phyloP scores from a whole-genome alignment of 345 rosid species.

The Hibiscus mutabilis region DNA sequence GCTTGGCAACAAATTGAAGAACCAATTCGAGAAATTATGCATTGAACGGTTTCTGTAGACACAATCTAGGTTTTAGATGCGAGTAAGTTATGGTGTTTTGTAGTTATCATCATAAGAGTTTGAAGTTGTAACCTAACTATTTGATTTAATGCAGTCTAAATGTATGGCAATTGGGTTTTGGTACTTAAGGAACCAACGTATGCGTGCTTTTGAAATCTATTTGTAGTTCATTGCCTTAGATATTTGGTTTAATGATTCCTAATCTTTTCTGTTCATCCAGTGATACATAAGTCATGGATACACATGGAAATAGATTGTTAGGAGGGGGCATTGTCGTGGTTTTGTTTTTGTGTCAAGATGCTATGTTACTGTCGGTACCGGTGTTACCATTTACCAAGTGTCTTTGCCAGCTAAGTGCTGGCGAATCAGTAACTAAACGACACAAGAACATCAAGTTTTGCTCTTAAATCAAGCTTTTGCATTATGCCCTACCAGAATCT shows the following conservation, averaged over 20 bases:
- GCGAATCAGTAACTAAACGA: background rate
- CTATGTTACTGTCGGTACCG: background rate
- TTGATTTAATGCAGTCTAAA: background rate
- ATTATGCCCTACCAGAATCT: background rate
- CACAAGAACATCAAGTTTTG: background rate
- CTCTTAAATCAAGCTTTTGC: background rate
- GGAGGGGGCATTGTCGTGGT: background rate
- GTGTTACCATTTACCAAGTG: background rate
- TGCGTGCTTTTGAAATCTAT: slow-evolving; percentile 1
- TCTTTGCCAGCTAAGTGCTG: background rate
- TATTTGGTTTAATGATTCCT: background rate
- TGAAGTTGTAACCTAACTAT: background rate
- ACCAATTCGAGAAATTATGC: background rate
- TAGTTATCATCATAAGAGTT: slow-evolving; percentile 1
- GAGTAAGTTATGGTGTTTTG: slow-evolving; percentile 1
- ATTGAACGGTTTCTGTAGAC: background rate
- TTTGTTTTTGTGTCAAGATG: background rate
- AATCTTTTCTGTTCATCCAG: background rate
- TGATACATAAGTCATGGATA: background rate
- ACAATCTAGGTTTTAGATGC: background rate
- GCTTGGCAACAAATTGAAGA: background rate
- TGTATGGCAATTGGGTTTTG: background rate
- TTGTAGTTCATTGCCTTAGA: background rate
- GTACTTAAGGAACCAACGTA: background rate
- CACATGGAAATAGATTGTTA: background rate